Evolutionary conservation across 768 basidiomycete species (phyloP), one percentile per base, ranked within the genome.

Genomic region (Exidia glandulosa): DNA sequence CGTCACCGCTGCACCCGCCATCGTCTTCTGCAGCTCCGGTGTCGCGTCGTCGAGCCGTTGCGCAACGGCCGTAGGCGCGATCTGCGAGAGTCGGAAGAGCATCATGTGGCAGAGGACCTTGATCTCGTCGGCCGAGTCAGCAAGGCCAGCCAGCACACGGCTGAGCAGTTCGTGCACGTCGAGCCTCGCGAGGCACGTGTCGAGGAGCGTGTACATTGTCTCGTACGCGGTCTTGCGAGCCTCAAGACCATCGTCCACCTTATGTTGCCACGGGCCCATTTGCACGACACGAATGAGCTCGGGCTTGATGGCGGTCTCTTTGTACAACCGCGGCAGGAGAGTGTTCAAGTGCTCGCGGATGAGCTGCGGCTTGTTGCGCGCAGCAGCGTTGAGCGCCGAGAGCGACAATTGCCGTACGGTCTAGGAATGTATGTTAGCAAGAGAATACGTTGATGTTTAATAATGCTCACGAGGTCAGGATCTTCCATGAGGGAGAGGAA

Each of bases 231-330:
- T 94, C 79, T 97, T 98, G 61, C 96, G 85, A 25, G 94, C 86
- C 63, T 98, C 95, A 41, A 98, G 78, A 55, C 96, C 96, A 64
- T 98, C 94, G 66, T 99, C 96, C 57, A 96, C 91, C 70, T 90
- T 93, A 74, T 95, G 92, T 30, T 87, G 90, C 93, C 93, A 96
- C 2, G 94, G 93, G 25, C 94, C 93, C 94, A 96, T 96, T 68
- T 93, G 90, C 13, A 96, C 93, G 1, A 88, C 90, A 32, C 89
- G 84, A 67, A 95, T 86, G 61, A 94, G 83, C 2, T 85, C 79
- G 2, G 81, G 78, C 63, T 90, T 92, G 69, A 94, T 74, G 36
- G 79, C 68, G 0, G 94, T 96, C 74, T 97, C 92, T 36, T 82
- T 78, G 73, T 96, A 97, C 30, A 99, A 76, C 59, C 79, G 81